Conservation (phyloP, 2,329 filamentous ascomycete species). For the Paecilomyces niveus region DNA sequence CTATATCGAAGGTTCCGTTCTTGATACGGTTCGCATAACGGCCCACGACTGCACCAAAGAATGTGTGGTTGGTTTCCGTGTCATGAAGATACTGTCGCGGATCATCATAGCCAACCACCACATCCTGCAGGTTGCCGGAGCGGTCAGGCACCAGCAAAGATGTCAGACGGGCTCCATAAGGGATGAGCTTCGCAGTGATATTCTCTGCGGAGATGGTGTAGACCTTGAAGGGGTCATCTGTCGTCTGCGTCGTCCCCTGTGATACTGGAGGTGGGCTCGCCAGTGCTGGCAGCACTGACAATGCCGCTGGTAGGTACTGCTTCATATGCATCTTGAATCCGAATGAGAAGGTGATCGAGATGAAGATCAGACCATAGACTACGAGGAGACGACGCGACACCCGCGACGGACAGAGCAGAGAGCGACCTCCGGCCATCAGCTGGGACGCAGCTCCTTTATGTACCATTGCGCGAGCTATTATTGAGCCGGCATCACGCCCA, state of each 20-base stretch:
- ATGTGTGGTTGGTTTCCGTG: conserved; percentile 41
- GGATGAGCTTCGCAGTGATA: conserved; percentile 43
- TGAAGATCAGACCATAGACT: conserved; percentile 22
- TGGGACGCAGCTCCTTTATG: conserved; percentile 6
- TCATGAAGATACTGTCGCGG: conserved; percentile 38
- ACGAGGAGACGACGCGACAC: conserved; percentile 20
- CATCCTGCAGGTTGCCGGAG: conserved; percentile 42
- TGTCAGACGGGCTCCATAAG: conserved; percentile 42
- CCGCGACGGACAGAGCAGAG: conserved; percentile 21
- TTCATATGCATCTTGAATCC: conserved; percentile 31
- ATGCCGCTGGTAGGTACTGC: conserved; percentile 23
- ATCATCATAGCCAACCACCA: conserved; percentile 46
- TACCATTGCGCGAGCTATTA: not conserved
- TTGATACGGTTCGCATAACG: conserved; percentile 51
- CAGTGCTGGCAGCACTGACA: conserved; percentile 26
- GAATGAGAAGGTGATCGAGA: conserved; percentile 19
- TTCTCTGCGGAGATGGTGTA: conserved; percentile 42
- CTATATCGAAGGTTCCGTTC: conserved; percentile 49
- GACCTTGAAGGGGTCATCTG: conserved; percentile 29
- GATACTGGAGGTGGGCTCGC: conserved; percentile 11
- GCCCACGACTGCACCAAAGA: conserved; percentile 42
- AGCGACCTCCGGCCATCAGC: conserved; percentile 18
- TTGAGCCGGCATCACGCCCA: conserved; percentile 6
- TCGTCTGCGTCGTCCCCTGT: conserved; percentile 5
- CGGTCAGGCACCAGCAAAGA: conserved; percentile 45